Evolutionary conservation across 2,329 filamentous ascomycete species (phyloP).

Genomic region (Elsinoe perseae): DNA sequence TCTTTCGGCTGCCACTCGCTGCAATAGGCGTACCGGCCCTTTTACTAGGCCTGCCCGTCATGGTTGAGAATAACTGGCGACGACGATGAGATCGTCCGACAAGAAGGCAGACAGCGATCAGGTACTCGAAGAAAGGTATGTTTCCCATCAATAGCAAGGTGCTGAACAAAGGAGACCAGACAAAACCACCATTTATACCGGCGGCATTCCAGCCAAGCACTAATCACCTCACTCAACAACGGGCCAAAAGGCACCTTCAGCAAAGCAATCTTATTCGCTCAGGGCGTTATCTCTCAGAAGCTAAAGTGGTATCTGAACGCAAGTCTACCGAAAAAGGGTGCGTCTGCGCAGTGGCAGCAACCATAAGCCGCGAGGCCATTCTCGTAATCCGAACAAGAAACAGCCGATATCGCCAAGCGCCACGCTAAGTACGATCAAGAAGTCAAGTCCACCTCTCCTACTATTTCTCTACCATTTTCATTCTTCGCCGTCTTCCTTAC

Average conservation of each 20-base stretch:
- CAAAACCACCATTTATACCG: not conserved
- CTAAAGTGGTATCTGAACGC: slow-evolving; percentile 2
- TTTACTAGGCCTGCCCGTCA: no score
- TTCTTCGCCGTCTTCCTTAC: not conserved
- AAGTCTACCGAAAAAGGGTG: not conserved
- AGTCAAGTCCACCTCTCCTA: not conserved
- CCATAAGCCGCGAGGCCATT: not conserved
- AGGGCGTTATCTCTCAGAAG: not conserved
- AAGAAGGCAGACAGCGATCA: no score
- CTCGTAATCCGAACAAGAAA: not conserved
- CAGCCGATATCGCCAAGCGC: slow-evolving; percentile 4
- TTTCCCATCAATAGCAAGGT: not conserved
- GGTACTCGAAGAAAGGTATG: no score
- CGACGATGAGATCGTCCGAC: no score
- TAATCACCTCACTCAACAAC: not conserved
- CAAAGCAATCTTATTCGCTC: not conserved
- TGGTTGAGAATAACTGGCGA: no score
- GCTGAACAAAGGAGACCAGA: not conserved
- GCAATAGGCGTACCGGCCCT: no score
- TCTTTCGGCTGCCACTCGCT: no score
- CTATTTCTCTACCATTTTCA: not conserved
- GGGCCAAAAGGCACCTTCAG: slow-evolving; percentile 7
- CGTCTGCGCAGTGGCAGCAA: not conserved
- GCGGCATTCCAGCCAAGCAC: not conserved
- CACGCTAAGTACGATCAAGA: slow-evolving; percentile 1